A percentile compares a stretch with the other conserved stretches of the same genome.
Evolutionary conservation across 441 rosid genomes (phyloP).

Genomic region (Isatis lusitanica): DNA sequence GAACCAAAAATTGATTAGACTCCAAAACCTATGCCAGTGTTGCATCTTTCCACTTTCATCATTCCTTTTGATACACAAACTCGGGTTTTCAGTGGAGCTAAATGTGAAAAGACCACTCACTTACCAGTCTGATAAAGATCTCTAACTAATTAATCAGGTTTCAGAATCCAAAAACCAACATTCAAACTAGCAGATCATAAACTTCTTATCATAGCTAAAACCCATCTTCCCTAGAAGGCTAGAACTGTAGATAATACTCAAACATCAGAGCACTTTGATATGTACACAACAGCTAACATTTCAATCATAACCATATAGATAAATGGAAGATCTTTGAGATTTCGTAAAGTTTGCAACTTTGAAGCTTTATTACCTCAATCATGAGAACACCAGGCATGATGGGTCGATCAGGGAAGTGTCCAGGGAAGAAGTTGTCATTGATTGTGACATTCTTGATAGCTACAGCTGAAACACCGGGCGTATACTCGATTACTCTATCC

Average conservation of each 20-base stretch:
- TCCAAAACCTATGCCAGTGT: too few relatives aligned
- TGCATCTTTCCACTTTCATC: background rate
- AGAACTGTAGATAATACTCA: background rate
- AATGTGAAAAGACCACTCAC: background rate
- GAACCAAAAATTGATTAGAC: too few relatives aligned
- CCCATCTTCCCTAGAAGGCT: background rate
- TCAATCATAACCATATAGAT: background rate
- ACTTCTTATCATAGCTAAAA: background rate
- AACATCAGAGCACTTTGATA: background rate
- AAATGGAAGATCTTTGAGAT: background rate
- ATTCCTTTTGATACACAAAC: background rate
- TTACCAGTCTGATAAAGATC: background rate
- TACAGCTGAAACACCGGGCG: conserved; percentile 85
- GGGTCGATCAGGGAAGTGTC: conserved; percentile 91
- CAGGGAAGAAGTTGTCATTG: conserved; percentile 92
- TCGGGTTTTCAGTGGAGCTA: background rate
- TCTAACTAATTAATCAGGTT: background rate
- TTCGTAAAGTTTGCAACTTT: background rate
- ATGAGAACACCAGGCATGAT: conserved; percentile 97
- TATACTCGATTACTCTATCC: conserved; percentile 91
- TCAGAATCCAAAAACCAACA: background rate
- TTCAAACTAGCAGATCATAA: background rate
- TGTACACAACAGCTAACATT: background rate
- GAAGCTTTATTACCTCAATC: conserved; percentile 61
- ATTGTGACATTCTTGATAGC: conserved; percentile 91